Conservation (phyloP, 306 rosid genomes). For the Quercus berberidifolia region DNA sequence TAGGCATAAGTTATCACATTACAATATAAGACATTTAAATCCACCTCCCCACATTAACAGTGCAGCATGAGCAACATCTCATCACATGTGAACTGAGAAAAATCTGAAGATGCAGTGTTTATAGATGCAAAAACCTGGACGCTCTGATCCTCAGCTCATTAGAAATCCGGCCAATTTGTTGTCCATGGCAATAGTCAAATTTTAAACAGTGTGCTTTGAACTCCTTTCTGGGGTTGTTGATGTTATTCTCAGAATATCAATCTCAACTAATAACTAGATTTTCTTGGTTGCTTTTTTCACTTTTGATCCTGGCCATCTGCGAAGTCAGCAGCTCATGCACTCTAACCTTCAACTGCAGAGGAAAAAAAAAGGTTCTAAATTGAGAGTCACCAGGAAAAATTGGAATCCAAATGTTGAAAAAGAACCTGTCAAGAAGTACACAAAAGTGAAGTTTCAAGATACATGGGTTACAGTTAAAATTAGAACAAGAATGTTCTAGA, state of each 20-base stretch:
- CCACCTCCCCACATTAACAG: neutral
- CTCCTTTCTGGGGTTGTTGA: neutral
- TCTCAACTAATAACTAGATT: constrained; percentile 4
- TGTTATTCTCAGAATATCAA: neutral
- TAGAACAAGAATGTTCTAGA: neutral
- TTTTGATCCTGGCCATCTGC: constrained; percentile 61
- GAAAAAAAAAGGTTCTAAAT: constrained; percentile 10
- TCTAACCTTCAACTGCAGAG: constrained; percentile 60
- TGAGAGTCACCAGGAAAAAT: neutral
- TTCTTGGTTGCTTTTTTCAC: constrained; percentile 19
- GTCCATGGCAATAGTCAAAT: neutral
- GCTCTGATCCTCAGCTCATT: neutral
- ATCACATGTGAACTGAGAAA: neutral
- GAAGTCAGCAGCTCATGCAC: constrained; percentile 68
- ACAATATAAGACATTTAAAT: neutral
- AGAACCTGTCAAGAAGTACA: neutral
- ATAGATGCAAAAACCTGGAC: neutral
- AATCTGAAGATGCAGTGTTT: neutral
- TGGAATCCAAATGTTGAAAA: neutral
- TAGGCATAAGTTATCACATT: neutral
- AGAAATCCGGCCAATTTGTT: neutral
- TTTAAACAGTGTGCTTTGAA: neutral
- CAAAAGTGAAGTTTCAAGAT: neutral
- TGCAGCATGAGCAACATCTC: neutral
- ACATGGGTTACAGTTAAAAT: neutral